Conservation (phyloP, 163 green algal genomes). For the Volvox carteri region DNA sequence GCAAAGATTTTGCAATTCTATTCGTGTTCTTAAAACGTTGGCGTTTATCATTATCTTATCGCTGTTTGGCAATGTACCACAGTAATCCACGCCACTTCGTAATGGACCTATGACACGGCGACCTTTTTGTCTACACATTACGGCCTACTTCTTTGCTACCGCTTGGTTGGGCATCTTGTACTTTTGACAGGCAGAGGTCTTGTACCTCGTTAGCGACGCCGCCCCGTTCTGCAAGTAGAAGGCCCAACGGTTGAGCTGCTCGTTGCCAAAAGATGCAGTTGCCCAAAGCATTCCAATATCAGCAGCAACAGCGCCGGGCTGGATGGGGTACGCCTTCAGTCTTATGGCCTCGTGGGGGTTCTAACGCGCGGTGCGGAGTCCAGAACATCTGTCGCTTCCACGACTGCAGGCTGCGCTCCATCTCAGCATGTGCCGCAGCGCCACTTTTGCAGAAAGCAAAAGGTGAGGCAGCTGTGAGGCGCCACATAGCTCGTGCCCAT, state of each 20-base stretch:
- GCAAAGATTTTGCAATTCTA: no score
- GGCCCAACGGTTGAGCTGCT: not conserved
- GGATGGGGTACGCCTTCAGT: constrained; percentile 13
- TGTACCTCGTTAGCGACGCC: not conserved
- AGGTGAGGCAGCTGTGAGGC: constrained; percentile 14
- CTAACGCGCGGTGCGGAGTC: no score
- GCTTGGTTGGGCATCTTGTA: not conserved
- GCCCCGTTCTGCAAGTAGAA: not conserved
- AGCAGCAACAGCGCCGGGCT: constrained; percentile 27
- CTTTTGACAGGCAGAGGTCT: not conserved
- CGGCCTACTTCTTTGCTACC: not conserved
- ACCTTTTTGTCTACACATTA: constrained; percentile 12
- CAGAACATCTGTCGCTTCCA: not conserved
- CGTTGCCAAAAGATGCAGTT: constrained; percentile 32
- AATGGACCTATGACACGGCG: not conserved
- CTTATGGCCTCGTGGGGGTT: no score
- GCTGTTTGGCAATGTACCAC: not conserved
- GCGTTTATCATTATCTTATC: no score
- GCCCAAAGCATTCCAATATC: not conserved
- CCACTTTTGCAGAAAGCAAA: not conserved
- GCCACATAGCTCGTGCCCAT: no score
- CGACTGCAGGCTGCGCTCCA: not conserved
- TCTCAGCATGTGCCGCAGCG: not conserved
- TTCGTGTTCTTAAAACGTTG: no score
- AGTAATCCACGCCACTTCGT: not conserved